Percentiles rank a stretch among this genome's conserved stretches.
These are phyloP conservation scores for Margaritispora aquatica DNA, from an alignment of 495 filamentous ascomycete species.

Conservation along the genomic window DNA sequence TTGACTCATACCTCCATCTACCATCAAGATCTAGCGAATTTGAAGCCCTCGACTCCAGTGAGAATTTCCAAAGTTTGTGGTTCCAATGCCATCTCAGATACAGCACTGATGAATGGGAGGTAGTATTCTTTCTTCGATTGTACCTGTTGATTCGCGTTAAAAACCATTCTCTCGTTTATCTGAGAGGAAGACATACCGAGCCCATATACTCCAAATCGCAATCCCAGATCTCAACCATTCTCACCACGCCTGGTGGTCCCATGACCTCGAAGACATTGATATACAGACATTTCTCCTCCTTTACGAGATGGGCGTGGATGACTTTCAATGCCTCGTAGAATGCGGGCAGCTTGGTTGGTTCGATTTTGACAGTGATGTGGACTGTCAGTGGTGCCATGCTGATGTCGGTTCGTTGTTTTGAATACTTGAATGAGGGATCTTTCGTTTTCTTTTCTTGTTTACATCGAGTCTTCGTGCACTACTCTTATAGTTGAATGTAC, in stretches of 20 bases:
- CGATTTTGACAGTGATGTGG: not conserved
- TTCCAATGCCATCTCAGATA: not conserved
- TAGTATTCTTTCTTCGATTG: slow-evolving; percentile 5
- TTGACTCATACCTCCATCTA: not conserved
- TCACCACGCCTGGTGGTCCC: not conserved
- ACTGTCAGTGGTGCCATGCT: not conserved
- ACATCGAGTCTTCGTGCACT: no score
- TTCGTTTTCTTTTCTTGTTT: no score
- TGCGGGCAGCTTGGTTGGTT: not conserved
- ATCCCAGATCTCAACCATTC: not conserved
- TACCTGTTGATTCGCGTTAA: not conserved
- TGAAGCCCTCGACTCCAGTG: not conserved
- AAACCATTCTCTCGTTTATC: not conserved
- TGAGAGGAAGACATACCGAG: not conserved
- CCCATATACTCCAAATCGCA: slow-evolving; percentile 1
- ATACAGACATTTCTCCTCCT: slow-evolving; percentile 1
- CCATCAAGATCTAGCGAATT: not conserved
- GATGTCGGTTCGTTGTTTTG: no score
- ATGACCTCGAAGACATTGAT: not conserved
- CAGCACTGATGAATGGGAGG: not conserved
- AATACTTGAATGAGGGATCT: no score
- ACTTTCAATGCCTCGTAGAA: not conserved
- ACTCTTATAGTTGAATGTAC: no score
- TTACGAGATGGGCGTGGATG: not conserved
- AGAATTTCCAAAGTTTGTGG: not conserved